Evolutionary conservation across 768 basidiomycete species (phyloP).

Genomic region (Saitozyma podzolica): DNA sequence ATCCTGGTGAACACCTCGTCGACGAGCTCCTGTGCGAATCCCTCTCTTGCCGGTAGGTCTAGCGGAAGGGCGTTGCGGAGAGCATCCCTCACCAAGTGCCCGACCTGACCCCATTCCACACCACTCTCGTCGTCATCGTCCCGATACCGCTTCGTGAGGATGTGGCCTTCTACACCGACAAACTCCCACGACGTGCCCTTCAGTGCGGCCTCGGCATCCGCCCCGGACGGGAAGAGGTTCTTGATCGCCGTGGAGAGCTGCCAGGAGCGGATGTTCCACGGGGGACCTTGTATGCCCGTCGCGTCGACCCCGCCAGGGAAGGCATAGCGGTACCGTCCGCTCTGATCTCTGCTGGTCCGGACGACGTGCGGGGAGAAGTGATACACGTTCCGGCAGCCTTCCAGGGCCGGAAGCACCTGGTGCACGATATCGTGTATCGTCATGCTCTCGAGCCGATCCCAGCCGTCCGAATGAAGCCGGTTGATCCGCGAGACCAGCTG

Average conservation of each 20-base stretch:
- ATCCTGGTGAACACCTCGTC: neutral
- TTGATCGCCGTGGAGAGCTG: constrained; percentile 29
- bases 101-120: constrained; percentile 21
- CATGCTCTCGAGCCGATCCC: constrained; percentile 11
- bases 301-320: neutral
- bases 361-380: constrained; percentile 21
- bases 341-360: constrained; percentile 10
- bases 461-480: constrained; percentile 10
- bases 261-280: constrained; percentile 32
- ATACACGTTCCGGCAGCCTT: constrained; percentile 20
- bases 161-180: constrained; percentile 20
- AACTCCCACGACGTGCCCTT: constrained; percentile 21
- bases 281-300: constrained; percentile 7
- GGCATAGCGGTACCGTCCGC: neutral
- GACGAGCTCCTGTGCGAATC: constrained; percentile 9
- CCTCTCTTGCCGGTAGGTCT: constrained; percentile 29
- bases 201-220: constrained; percentile 3
- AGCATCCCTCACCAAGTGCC: constrained; percentile 7
- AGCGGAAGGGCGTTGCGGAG: constrained; percentile 17
- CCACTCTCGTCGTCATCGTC: constrained; percentile 34
- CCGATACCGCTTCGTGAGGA: constrained; percentile 20
- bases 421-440: constrained; percentile 28
- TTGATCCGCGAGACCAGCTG: constrained; percentile 21
- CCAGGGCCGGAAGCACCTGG: constrained; percentile 27
- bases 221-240: constrained; percentile 26